These are phyloP conservation scores for Pulveroboletus sp. DNA, from an alignment of 768 basidiomycete species.

Conservation along the genomic window DNA sequence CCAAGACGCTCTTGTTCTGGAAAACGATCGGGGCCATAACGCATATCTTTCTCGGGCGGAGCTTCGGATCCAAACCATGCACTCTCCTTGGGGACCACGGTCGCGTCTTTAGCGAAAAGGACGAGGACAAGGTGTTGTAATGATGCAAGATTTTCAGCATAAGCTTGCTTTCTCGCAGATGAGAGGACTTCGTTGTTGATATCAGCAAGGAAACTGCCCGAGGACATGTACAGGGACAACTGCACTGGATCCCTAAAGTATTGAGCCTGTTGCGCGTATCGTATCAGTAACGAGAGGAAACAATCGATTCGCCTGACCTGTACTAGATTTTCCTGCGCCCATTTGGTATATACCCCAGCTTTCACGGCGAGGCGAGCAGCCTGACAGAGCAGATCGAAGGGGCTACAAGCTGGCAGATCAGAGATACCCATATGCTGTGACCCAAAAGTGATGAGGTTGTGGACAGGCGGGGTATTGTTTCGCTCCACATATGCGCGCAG, in stretches of 20 bases:
- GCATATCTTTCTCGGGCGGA: slow-evolving; percentile 33
- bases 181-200: slow-evolving; percentile 78
- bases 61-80: slow-evolving; percentile 83
- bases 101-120: slow-evolving; percentile 69
- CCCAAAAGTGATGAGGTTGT: slow-evolving; percentile 86
- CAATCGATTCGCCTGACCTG: slow-evolving; percentile 44
- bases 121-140: slow-evolving; percentile 71
- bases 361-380: slow-evolving; percentile 60
- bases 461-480: slow-evolving; percentile 68
- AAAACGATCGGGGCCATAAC: neutral
- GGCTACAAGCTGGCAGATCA: slow-evolving; percentile 64
- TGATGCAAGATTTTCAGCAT: slow-evolving; percentile 55
- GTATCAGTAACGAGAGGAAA: neutral
- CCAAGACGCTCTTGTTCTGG: slow-evolving; percentile 13
- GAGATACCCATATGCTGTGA: slow-evolving; percentile 86
- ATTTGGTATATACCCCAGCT: slow-evolving; percentile 64
- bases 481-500: slow-evolving; percentile 80
- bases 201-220: slow-evolving; percentile 65
- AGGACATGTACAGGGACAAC: slow-evolving; percentile 52
- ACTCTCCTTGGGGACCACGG: slow-evolving; percentile 81
- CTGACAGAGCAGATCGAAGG: slow-evolving; percentile 69
- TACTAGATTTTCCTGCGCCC: slow-evolving; percentile 75
- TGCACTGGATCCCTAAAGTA: slow-evolving; percentile 77
- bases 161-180: slow-evolving; percentile 53
- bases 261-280: slow-evolving; percentile 57